Conservation (phyloP, 1,284 basidiomycete species). For the Albatrellus sp. region DNA sequence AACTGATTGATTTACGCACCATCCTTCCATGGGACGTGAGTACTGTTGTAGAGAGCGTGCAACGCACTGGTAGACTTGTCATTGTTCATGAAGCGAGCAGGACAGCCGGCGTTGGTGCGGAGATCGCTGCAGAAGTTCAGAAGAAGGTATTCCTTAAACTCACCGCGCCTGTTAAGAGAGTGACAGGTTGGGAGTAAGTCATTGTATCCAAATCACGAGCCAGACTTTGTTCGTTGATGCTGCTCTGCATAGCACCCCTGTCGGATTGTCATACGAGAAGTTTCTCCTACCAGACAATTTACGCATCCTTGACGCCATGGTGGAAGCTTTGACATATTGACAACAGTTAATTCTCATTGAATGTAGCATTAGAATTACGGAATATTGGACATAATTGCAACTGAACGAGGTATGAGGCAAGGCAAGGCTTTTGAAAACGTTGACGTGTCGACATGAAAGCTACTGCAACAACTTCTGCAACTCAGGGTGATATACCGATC, state of each 20-base stretch:
- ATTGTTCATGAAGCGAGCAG: constrained; percentile 85
- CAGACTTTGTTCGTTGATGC: background rate
- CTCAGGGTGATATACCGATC: no score
- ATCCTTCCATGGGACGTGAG: constrained; percentile 86
- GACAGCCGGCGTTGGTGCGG: constrained; percentile 77
- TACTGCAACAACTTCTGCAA: no score
- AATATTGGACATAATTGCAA: background rate
- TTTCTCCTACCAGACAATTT: constrained; percentile 84
- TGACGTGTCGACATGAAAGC: no score
- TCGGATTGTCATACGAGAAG: constrained; percentile 77
- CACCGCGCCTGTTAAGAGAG: constrained; percentile 76
- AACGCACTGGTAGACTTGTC: constrained; percentile 73
- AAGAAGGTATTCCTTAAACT: constrained; percentile 79
- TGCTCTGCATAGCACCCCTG: constrained; percentile 48
- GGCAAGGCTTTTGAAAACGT: no score
- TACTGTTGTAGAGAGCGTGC: constrained; percentile 71
- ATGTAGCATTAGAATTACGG: background rate
- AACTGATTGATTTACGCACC: constrained; percentile 85
- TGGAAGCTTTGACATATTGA: constrained; percentile 74
- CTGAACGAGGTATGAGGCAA: no score
- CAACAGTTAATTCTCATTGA: constrained; percentile 1
- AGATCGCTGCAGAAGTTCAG: constrained; percentile 80
- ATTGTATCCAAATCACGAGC: constrained; percentile 3
- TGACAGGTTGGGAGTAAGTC: constrained; percentile 88
- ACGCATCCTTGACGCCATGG: constrained; percentile 70